Evolutionary conservation across 148 eudicot genomes (phyloP).

Genomic region (Heliamphora exappendiculata): DNA sequence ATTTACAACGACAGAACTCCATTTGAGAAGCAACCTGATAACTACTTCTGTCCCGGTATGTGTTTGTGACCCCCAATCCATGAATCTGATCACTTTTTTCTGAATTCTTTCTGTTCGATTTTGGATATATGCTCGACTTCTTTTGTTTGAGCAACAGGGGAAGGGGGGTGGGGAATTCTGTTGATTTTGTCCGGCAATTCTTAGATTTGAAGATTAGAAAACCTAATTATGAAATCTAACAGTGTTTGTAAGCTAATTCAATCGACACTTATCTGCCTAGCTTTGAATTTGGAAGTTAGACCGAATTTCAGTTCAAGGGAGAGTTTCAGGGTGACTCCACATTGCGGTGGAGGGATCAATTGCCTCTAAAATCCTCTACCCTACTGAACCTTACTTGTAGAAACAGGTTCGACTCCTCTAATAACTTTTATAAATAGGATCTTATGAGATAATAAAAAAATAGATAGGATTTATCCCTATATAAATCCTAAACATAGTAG

Average conservation of each 20-base stretch:
- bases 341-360: too few relatives aligned
- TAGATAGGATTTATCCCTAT: too few relatives aligned
- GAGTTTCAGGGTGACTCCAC: too few relatives aligned
- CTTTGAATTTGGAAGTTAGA: neutral
- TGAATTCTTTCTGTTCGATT: neutral
- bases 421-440: too few relatives aligned
- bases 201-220: neutral
- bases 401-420: too few relatives aligned
- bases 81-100: neutral
- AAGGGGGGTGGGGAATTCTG: neutral
- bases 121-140: too few relatives aligned
- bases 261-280: too few relatives aligned
- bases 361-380: too few relatives aligned
- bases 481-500: too few relatives aligned
- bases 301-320: too few relatives aligned
- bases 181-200: neutral
- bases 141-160: conserved; percentile 1
- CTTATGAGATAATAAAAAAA: too few relatives aligned
- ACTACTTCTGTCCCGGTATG: conserved; percentile 86
- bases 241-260: neutral
- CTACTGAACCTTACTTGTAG: too few relatives aligned
- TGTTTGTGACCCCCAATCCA: neutral
- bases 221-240: neutral
- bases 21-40: conserved; percentile 82
- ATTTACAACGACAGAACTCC: conserved; percentile 87